Evolutionary conservation across 805 yeast species (phyloP), one percentile per base, ranked within the genome.

Genomic region (Candida wancherniae): DNA sequence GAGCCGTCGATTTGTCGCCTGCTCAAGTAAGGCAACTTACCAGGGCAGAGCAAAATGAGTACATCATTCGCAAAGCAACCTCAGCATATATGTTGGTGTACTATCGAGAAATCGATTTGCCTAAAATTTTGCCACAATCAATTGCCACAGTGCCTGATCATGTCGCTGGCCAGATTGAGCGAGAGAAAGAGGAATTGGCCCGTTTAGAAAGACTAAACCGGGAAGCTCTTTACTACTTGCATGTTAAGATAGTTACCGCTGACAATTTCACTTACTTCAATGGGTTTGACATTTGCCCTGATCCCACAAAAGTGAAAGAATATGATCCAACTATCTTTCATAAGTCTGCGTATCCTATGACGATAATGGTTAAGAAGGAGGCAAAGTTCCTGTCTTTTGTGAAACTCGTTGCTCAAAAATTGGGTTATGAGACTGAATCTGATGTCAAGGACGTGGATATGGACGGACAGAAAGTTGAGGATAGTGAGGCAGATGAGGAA

Each of bases 1-100:
- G 99, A 4, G 84, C 85, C 12, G 79, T 79, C 33, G 73, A 71
- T 35, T 43, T 77, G 12, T 48, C 75, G 2, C 71, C 67, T 14
- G 66, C 62, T 9, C 69, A 71, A 25, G 53, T 77, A 13, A 61
- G 70, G 23, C 62, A 60, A 30, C 57, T 82, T 61, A 58, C 80
- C 0, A 68, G 81, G 46, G 60, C 61, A 10, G 80, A 81, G 41
- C 80, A 75, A 33, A 77, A 76, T 38, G 79, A 71, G 28, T 79
- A 80, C 39, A 38, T 62, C 26, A 61, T 83, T 17, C 75, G 84
- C 43, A 76, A 95, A 27, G 92, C 86, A 22, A 88, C 97, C 0
- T 84, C 92, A 24, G 98, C 98, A 2, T 92, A 92, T 52, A 92
- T 92, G 98, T 73, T 92, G 58, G 97, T 92, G 3, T 92, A 92